Evolutionary conservation across 2,329 filamentous ascomycete species (phyloP).

Genomic region (Cucurbitaria berberidis): DNA sequence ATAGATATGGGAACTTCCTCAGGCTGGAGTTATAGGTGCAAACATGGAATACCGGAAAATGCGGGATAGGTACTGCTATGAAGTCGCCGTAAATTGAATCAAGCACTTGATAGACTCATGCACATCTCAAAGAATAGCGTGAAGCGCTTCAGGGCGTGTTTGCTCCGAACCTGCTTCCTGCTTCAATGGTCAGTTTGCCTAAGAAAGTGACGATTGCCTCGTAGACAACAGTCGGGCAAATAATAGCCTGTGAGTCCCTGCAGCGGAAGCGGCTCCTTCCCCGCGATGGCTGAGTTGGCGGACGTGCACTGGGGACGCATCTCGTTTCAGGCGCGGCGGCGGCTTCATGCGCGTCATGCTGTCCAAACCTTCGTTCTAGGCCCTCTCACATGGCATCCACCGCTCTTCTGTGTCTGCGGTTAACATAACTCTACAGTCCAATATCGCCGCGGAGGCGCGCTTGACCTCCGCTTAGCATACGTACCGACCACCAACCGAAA

Average conservation of each 20-base stretch:
- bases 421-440: neutral
- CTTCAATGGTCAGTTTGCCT: too few relatives aligned
- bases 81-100: neutral
- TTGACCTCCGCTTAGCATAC: slow-evolving; percentile 25
- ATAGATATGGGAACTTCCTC: neutral
- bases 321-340: slow-evolving; percentile 30
- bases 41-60: neutral
- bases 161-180: neutral
- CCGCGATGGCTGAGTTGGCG: slow-evolving; percentile 26
- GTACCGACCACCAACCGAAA: slow-evolving; percentile 18
- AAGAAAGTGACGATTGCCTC: neutral
- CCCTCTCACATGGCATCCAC: neutral
- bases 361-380: slow-evolving; percentile 1
- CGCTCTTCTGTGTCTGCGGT: neutral
- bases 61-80: neutral
- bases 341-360: slow-evolving; percentile 28
- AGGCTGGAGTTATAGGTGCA: neutral
- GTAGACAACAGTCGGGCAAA: too few relatives aligned
- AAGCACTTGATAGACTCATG: neutral
- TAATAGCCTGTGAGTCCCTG: slow-evolving; percentile 1
- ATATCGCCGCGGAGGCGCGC: slow-evolving; percentile 14
- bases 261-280: slow-evolving; percentile 17
- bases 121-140: neutral
- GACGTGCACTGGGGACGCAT: slow-evolving; percentile 24
- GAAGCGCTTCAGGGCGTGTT: neutral